A percentile compares a stretch with the other conserved stretches of the same genome.
Conservation (phyloP, 2,329 filamentous ascomycete genomes). For the Zymoseptoria tritici region DNA sequence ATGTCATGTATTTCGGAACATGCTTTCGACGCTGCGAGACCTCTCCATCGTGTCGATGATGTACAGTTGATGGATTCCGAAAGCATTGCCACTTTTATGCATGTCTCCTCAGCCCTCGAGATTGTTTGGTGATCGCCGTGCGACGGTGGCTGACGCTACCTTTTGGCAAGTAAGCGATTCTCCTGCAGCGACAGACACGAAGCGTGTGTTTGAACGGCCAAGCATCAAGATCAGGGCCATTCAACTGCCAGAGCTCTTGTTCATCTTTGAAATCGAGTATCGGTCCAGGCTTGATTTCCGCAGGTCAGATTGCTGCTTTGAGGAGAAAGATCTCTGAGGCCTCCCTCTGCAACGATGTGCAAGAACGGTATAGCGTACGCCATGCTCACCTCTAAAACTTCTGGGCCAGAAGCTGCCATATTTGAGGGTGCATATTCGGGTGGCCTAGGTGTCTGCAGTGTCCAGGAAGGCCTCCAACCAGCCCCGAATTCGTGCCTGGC, state of each 20-base stretch:
- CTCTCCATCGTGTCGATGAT: background rate
- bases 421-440: background rate
- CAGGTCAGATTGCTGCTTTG: background rate
- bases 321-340: background rate
- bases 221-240: background rate
- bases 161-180: background rate
- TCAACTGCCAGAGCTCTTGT: background rate
- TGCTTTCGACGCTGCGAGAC: background rate
- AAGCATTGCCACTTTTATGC: background rate
- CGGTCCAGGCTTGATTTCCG: background rate
- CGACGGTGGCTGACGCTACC: slow-evolving; percentile 7
- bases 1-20: background rate
- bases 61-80: background rate
- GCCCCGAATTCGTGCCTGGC: too few species aligned
- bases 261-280: background rate
- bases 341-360: background rate
- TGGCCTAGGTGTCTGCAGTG: background rate
- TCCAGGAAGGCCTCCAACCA: background rate
- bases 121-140: slow-evolving; percentile 2
- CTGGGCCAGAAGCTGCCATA: background rate
- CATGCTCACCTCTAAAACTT: background rate
- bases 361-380: background rate
- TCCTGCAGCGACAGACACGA: background rate
- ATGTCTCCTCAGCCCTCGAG: slow-evolving; percentile 6
- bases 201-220: background rate